phyloP scores from a whole-genome alignment of 1,139 yeast genomes.

The Scheffersomyces quercinus region DNA sequence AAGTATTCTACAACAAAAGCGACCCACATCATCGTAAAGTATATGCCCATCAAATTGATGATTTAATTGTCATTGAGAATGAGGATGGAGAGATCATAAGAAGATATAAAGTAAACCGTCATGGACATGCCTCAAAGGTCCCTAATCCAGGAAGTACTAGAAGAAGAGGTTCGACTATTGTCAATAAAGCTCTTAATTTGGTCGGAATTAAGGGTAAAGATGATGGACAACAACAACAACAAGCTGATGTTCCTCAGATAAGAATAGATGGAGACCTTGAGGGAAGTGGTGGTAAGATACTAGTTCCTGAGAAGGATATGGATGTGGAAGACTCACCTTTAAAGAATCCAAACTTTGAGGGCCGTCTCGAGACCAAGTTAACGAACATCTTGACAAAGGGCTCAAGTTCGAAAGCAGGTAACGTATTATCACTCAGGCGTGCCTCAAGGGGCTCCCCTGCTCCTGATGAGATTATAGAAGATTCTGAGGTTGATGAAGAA shows the following conservation, averaged over 20 bases:
- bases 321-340: constrained; percentile 20
- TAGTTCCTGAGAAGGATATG: constrained; percentile 21
- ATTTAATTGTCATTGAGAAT: constrained; percentile 80
- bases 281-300: constrained; percentile 5
- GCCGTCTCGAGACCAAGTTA: constrained; percentile 29
- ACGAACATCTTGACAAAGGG: constrained; percentile 18
- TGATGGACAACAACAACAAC: constrained; percentile 6
- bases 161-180: constrained; percentile 34
- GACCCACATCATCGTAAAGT: constrained; percentile 38
- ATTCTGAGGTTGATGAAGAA: constrained; percentile 14
- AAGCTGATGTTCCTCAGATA: neutral
- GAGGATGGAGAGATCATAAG: constrained; percentile 90
- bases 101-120: constrained; percentile 72
- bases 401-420: neutral
- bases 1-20: constrained; percentile 29
- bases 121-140: constrained; percentile 17
- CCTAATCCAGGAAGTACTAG: constrained; percentile 12
- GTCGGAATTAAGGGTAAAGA: constrained; percentile 47
- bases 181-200: constrained; percentile 47
- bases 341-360: constrained; percentile 20
- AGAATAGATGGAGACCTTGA: constrained; percentile 6
- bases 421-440: neutral
- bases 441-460: neutral
- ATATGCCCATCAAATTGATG: constrained; percentile 55
- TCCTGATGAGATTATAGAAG: constrained; percentile 7